A percentile compares a stretch with the other conserved stretches of the same genome.
Conservation (phyloP, 2,329 filamentous ascomycete species). For the Aureobasidium sp. region DNA sequence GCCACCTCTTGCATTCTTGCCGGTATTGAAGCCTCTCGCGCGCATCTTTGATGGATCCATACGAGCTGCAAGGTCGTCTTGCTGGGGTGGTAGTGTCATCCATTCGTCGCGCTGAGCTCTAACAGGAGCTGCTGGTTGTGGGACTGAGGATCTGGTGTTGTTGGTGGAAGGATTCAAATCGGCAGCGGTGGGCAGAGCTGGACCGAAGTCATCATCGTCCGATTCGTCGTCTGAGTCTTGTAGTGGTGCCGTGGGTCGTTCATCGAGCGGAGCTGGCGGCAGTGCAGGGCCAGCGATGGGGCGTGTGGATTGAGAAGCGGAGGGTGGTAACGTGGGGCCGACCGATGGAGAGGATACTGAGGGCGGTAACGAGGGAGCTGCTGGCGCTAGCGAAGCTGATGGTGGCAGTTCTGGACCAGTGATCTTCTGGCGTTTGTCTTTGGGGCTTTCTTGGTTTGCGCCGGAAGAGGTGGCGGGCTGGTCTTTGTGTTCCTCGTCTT, state of each 20-base stretch:
- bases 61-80: constrained; percentile 47
- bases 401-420: constrained; percentile 48
- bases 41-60: constrained; percentile 78
- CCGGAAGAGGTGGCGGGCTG: constrained; percentile 31
- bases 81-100: constrained; percentile 44
- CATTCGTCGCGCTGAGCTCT: constrained; percentile 62
- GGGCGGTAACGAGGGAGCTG: background rate
- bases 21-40: constrained; percentile 73
- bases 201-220: constrained; percentile 38
- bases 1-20: constrained; percentile 47
- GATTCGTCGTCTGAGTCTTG: constrained; percentile 21
- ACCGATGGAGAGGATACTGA: constrained; percentile 29
- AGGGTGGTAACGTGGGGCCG: background rate
- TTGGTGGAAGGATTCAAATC: background rate
- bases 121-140: background rate
- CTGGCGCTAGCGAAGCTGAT: background rate
- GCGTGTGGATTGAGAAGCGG: background rate
- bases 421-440: constrained; percentile 44
- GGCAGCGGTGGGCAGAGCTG: constrained; percentile 31
- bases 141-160: background rate
- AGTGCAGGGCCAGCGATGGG: constrained; percentile 47
- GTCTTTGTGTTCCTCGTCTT: constrained; percentile 32
- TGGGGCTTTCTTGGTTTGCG: constrained; percentile 33
- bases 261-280: constrained; percentile 42
- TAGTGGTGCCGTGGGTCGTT: constrained; percentile 35